Percentiles rank a stretch among this genome's conserved stretches.
These are phyloP conservation scores for Puccinia novopanici DNA, from an alignment of 1,284 basidiomycete species.

Conservation along the genomic window DNA sequence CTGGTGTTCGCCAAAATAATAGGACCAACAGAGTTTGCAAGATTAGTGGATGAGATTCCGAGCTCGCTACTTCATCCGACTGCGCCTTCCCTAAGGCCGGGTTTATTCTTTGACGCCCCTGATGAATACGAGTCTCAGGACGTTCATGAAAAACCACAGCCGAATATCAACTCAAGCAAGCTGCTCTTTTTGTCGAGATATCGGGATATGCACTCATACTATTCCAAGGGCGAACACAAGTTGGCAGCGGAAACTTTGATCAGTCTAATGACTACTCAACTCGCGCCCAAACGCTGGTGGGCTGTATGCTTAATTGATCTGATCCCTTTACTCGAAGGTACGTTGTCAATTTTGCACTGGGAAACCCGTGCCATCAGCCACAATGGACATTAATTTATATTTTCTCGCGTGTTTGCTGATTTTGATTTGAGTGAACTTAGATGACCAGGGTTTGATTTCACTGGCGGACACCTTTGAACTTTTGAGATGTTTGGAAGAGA, in stretches of 20 bases:
- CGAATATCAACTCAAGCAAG: conserved; percentile 55
- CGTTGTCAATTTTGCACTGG: background rate
- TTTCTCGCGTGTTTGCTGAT: background rate
- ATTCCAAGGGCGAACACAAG: conserved; percentile 57
- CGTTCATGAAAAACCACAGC: background rate
- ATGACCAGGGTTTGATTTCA: conserved; percentile 47
- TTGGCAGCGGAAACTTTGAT: conserved; percentile 60
- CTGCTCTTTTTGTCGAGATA: conserved; percentile 62
- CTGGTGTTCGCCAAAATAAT: background rate
- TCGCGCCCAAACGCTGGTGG: conserved; percentile 61
- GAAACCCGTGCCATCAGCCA: no score
- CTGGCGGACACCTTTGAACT: conserved; percentile 44
- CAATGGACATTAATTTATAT: background rate
- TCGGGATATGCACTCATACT: conserved; percentile 61
- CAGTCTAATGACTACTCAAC: conserved; percentile 59
- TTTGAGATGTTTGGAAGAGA: conserved; percentile 49
- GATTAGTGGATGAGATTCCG: conserved; percentile 48
- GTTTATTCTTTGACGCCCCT: conserved; percentile 26
- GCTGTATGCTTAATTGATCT: conserved; percentile 55
- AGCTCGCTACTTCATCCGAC: conserved; percentile 46
- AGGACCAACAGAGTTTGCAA: conserved; percentile 50
- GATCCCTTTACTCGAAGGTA: conserved; percentile 47
- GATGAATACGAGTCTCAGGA: background rate
- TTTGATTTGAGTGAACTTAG: background rate
- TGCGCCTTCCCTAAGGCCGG: conserved; percentile 20